phyloP scores from a whole-genome alignment of 2,329 filamentous ascomycete species.

The Gremmenia infestans region DNA sequence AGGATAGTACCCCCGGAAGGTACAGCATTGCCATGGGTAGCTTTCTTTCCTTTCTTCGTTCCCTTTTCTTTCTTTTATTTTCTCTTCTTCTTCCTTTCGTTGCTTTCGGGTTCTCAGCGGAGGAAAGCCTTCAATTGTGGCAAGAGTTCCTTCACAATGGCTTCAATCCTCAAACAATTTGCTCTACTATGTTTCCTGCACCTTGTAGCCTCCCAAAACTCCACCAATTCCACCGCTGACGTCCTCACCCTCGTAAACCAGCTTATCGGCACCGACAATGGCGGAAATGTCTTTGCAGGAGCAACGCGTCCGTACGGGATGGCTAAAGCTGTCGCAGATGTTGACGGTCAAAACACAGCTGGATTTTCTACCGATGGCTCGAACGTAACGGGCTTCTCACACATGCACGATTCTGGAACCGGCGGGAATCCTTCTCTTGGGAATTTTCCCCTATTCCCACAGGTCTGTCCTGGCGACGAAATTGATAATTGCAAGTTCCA shows the following conservation, averaged over 20 bases:
- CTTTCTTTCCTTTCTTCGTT: not conserved
- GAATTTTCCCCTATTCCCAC: constrained; percentile 69
- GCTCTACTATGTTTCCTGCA: not conserved
- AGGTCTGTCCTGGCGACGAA: constrained; percentile 56
- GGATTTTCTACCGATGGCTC: constrained; percentile 48
- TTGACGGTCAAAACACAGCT: constrained; percentile 49
- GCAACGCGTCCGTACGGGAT: constrained; percentile 48
- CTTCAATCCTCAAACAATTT: not conserved
- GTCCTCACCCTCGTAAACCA: not conserved
- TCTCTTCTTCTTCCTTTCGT: not conserved
- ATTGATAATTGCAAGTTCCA: constrained; percentile 58
- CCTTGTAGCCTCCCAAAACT: not conserved
- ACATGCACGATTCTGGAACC: constrained; percentile 41
- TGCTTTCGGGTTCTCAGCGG: not conserved
- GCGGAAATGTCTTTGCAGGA: constrained; percentile 48
- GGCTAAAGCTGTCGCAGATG: constrained; percentile 51
- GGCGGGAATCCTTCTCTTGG: constrained; percentile 56
- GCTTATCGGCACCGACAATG: constrained; percentile 9
- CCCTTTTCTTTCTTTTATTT: not conserved
- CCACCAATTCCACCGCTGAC: not conserved
- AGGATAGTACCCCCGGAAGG: not conserved
- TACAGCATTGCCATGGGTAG: not conserved
- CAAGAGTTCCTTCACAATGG: not conserved
- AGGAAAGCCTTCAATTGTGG: not conserved
- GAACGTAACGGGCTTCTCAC: constrained; percentile 28